Conservation (phyloP, 2,329 filamentous ascomycete species). For the Colletotrichum liriopes region DNA sequence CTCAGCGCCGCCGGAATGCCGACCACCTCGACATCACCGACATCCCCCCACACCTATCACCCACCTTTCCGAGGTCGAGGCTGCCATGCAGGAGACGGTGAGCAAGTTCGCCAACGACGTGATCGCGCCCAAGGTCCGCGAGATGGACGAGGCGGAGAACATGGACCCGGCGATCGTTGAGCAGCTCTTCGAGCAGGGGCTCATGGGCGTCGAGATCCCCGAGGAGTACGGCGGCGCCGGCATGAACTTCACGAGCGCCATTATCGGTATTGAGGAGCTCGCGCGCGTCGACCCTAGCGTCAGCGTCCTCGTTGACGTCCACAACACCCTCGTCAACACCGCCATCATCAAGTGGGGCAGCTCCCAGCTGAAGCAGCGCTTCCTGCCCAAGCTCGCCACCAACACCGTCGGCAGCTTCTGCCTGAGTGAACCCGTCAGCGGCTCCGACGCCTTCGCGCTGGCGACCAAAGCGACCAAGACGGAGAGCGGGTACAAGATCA, state of each 20-base stretch:
- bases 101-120: slow-evolving; percentile 92
- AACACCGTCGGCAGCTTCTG: slow-evolving; percentile 94
- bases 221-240: slow-evolving; percentile 97
- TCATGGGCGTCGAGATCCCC: slow-evolving; percentile 98
- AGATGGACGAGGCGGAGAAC: slow-evolving; percentile 96
- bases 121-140: slow-evolving; percentile 90
- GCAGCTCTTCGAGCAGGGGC: slow-evolving; percentile 95
- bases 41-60: slow-evolving; percentile 93
- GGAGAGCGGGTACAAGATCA: slow-evolving; percentile 86
- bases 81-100: slow-evolving; percentile 90
- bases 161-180: slow-evolving; percentile 94
- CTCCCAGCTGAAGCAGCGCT: slow-evolving; percentile 84
- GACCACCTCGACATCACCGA: slow-evolving; percentile 75
- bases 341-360: slow-evolving; percentile 89
- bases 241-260: slow-evolving; percentile 98
- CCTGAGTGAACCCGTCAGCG: slow-evolving; percentile 91
- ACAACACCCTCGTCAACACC: slow-evolving; percentile 98
- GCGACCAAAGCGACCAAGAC: slow-evolving; percentile 92
- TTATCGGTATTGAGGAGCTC: slow-evolving; percentile 97
- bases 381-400: slow-evolving; percentile 90
- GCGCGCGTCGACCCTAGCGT: slow-evolving; percentile 95
- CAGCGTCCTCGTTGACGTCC: slow-evolving; percentile 94
- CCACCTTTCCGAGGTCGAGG: slow-evolving; percentile 91
- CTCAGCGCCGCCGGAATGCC: slow-evolving; percentile 67
- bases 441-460: slow-evolving; percentile 95